Conservation (phyloP, 208 protist species). For the Porcisia hertigi region DNA sequence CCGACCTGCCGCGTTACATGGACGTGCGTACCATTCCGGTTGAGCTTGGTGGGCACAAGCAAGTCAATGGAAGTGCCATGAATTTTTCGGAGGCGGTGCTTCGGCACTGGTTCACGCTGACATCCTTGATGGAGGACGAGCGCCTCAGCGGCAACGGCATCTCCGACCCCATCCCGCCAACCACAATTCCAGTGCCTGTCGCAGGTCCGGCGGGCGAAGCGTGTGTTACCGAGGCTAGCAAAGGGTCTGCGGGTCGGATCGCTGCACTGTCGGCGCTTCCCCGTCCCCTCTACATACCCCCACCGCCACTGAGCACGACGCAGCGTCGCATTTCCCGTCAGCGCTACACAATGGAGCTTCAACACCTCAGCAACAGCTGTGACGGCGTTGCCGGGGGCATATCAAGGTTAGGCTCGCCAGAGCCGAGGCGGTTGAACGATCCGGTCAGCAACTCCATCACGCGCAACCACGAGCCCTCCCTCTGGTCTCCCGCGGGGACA, state of each 20-base stretch:
- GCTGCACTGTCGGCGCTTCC: conserved; percentile 3
- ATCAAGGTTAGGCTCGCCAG: neutral
- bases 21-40: conserved; percentile 39
- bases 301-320: conserved; percentile 35
- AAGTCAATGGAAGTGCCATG: conserved; percentile 15
- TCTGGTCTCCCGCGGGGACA: neutral
- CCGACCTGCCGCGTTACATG: conserved; percentile 57
- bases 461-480: neutral
- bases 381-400: neutral
- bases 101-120: conserved; percentile 72
- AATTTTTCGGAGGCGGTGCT: conserved; percentile 71
- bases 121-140: conserved; percentile 47
- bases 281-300: conserved; percentile 45
- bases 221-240: neutral
- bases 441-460: neutral
- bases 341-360: conserved; percentile 24
- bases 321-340: conserved; percentile 25
- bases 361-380: conserved; percentile 24
- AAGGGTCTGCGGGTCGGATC: conserved; percentile 7
- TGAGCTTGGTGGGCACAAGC: conserved; percentile 51
- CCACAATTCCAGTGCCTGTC: neutral
- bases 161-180: conserved; percentile 1
- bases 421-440: neutral
- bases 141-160: conserved; percentile 11
- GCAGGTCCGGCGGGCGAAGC: neutral